These are phyloP conservation scores for Claviceps monticola DNA, from an alignment of 2,329 filamentous ascomycete species.

Conservation along the genomic window DNA sequence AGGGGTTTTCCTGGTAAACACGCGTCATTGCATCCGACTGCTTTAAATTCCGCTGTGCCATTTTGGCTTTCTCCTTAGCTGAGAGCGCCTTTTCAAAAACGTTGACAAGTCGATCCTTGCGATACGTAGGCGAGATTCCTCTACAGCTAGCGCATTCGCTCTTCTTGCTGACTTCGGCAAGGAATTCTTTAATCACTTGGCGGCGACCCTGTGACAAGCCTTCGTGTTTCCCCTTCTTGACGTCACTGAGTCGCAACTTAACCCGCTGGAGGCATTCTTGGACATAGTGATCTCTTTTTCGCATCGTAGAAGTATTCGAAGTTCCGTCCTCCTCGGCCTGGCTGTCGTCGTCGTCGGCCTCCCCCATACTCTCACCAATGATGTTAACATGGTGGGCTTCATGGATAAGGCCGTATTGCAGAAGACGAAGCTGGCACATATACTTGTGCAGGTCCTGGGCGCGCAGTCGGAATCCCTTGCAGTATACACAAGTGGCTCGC, in stretches of 20 bases:
- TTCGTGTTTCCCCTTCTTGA: slow-evolving; percentile 62
- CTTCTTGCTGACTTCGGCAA: slow-evolving; percentile 54
- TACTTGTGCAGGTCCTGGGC: slow-evolving; percentile 64
- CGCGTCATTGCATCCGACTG: slow-evolving; percentile 54
- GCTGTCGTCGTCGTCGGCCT: slow-evolving; percentile 31
- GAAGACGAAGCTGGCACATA: slow-evolving; percentile 68
- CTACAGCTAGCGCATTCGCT: slow-evolving; percentile 54
- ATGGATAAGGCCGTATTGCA: slow-evolving; percentile 70
- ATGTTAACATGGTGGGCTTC: slow-evolving; percentile 48
- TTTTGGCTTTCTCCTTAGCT: slow-evolving; percentile 61
- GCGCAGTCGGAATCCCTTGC: slow-evolving; percentile 72
- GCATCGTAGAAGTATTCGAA: slow-evolving; percentile 36
- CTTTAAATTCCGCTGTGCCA: slow-evolving; percentile 56
- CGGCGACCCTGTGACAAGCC: slow-evolving; percentile 65
- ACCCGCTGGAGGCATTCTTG: slow-evolving; percentile 53
- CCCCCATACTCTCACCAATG: slow-evolving; percentile 26
- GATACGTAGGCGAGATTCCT: slow-evolving; percentile 66
- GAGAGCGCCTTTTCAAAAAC: slow-evolving; percentile 77
- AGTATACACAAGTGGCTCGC: slow-evolving; percentile 80
- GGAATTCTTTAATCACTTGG: slow-evolving; percentile 66
- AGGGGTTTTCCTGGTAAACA: slow-evolving; percentile 17
- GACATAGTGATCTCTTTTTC: slow-evolving; percentile 52
- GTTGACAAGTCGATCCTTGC: slow-evolving; percentile 84
- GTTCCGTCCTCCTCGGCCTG: slow-evolving; percentile 51
- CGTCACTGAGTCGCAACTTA: slow-evolving; percentile 32